These are phyloP conservation scores for Antarctomyces pellizariae DNA, from an alignment of 495 filamentous ascomycete genomes.

Conservation along the genomic window DNA sequence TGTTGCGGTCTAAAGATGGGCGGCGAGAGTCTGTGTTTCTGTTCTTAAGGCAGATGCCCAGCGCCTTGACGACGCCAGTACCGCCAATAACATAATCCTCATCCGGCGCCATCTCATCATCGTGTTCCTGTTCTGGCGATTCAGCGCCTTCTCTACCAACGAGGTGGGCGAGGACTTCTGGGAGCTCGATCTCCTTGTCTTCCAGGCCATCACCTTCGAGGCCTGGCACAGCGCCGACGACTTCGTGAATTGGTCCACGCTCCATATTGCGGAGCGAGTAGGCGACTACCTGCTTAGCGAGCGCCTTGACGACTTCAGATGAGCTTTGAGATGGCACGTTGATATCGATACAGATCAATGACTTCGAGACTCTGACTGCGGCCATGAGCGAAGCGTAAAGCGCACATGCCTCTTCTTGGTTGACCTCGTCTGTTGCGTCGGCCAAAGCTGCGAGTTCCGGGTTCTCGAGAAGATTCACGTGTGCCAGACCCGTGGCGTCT, in stretches of 20 bases:
- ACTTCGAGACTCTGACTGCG: constrained; percentile 60
- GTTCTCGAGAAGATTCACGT: constrained; percentile 78
- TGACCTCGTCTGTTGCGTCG: constrained; percentile 39
- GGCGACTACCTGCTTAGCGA: constrained; percentile 81
- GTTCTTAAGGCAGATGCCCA: constrained; percentile 75
- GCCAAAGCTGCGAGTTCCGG: constrained; percentile 41
- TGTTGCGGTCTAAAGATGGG: constrained; percentile 16
- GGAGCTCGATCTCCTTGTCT: constrained; percentile 21
- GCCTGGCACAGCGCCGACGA: constrained; percentile 12
- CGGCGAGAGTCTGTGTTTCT: constrained; percentile 30
- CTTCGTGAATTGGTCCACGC: constrained; percentile 22
- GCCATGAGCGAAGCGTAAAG: constrained; percentile 81
- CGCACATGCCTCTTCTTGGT: constrained; percentile 80
- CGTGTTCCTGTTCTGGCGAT: constrained; percentile 30
- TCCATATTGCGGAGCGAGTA: constrained; percentile 88
- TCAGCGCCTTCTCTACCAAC: constrained; percentile 27
- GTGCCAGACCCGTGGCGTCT: constrained; percentile 58
- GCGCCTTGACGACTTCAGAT: constrained; percentile 72
- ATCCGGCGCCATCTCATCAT: constrained; percentile 55
- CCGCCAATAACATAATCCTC: constrained; percentile 92
- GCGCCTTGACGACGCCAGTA: constrained; percentile 81
- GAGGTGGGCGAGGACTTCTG: constrained; percentile 29
- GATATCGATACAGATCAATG: constrained; percentile 76
- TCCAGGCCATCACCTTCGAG: constrained; percentile 12
- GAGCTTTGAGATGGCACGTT: constrained; percentile 59